Evolutionary conservation across 1,139 yeast species (phyloP).

Genomic region (Protomyces inundatus): DNA sequence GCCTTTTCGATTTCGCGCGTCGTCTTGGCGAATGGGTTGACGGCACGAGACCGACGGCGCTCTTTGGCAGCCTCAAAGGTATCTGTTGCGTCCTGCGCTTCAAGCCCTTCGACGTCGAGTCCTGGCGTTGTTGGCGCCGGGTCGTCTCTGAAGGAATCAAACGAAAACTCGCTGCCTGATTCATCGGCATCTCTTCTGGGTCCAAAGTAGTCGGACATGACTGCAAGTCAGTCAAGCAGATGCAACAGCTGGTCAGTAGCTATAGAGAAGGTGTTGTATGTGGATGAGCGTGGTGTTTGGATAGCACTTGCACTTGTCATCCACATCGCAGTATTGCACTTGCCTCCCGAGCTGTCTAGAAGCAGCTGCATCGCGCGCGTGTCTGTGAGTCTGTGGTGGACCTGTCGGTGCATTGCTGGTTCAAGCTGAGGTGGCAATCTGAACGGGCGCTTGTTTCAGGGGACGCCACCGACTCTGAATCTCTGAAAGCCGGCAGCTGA

Average conservation of each 20-base stretch:
- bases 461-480: no score
- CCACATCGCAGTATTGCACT: no score
- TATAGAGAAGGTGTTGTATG: neutral
- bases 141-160: neutral
- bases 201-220: neutral
- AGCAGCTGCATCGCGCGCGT: no score
- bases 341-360: no score
- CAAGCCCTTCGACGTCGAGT: neutral
- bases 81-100: neutral
- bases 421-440: no score
- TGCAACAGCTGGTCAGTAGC: no score
- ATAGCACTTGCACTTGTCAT: no score
- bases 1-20: slow-evolving; percentile 24
- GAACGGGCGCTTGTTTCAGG: no score
- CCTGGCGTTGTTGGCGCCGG: neutral
- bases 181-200: neutral
- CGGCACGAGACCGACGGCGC: neutral
- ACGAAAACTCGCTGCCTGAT: neutral
- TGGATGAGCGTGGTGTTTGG: neutral
- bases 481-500: no score
- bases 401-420: no score
- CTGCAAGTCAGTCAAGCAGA: no score
- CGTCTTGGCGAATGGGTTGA: slow-evolving; percentile 1
- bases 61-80: neutral
- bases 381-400: no score